phyloP scores from a whole-genome alignment of 352 stramenopile genomes.

The Globisporangium solare region DNA sequence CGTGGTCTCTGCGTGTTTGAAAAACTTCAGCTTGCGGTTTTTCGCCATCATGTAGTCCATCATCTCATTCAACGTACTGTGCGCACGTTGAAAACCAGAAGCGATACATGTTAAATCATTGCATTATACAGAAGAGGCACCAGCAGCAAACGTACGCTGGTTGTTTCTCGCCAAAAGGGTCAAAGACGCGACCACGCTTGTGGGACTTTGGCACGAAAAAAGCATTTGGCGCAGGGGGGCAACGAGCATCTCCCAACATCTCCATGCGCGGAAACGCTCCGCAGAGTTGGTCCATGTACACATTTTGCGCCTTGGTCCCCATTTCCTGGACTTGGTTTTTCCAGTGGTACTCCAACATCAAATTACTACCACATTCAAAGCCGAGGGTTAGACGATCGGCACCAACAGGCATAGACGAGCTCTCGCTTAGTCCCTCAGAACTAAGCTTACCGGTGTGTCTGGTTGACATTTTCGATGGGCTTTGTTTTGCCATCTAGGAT shows the following conservation, averaged over 20 bases:
- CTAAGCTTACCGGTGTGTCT: slow-evolving; percentile 59
- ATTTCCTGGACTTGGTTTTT: slow-evolving; percentile 88
- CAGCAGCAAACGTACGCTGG: slow-evolving; percentile 34
- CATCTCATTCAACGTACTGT: slow-evolving; percentile 80
- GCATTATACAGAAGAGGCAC: background rate
- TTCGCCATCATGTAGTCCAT: slow-evolving; percentile 89
- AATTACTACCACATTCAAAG: slow-evolving; percentile 33
- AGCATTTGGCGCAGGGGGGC: slow-evolving; percentile 54
- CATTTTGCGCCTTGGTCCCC: slow-evolving; percentile 74
- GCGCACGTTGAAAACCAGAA: background rate
- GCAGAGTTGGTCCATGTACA: slow-evolving; percentile 73
- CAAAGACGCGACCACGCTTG: slow-evolving; percentile 78
- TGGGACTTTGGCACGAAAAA: slow-evolving; percentile 81
- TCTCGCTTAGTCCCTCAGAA: background rate
- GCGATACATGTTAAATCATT: slow-evolving; percentile 1
- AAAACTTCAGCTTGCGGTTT: slow-evolving; percentile 87
- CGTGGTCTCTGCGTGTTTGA: slow-evolving; percentile 84
- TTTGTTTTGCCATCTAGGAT: slow-evolving; percentile 79
- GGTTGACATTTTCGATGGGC: slow-evolving; percentile 76
- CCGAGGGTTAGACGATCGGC: background rate
- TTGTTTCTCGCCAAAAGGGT: slow-evolving; percentile 81
- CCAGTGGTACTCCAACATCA: slow-evolving; percentile 89
- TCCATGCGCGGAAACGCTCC: slow-evolving; percentile 71
- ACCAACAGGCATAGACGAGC: background rate
- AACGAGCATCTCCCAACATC: slow-evolving; percentile 78